Conservation (phyloP, 768 basidiomycete genomes). For the Mycena alexandri region DNA sequence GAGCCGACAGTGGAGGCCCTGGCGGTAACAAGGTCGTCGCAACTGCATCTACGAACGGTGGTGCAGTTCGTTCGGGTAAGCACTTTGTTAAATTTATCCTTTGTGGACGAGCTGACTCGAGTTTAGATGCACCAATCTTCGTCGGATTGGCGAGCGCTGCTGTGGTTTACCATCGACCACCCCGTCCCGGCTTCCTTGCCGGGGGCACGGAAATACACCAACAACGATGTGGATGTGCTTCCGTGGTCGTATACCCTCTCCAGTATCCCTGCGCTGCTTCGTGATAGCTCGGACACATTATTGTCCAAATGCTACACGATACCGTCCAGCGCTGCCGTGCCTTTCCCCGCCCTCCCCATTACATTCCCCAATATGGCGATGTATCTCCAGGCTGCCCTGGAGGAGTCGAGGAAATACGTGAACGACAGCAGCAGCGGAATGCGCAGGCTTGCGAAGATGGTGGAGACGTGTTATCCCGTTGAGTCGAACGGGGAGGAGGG, state of each 20-base stretch:
- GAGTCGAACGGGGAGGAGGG: conserved; percentile 49
- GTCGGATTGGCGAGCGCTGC: conserved; percentile 76
- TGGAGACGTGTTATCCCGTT: conserved; percentile 74
- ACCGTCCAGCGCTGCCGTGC: conserved; percentile 68
- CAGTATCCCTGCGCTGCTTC: conserved; percentile 69
- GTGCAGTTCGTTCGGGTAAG: conserved; percentile 84
- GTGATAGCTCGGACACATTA: conserved; percentile 71
- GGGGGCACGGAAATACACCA: conserved; percentile 62
- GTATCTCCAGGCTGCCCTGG: conserved; percentile 79
- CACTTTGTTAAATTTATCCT: neutral
- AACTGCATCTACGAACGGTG: conserved; percentile 76
- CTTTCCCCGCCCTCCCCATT: conserved; percentile 80
- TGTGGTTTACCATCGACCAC: conserved; percentile 85
- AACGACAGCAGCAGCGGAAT: conserved; percentile 71
- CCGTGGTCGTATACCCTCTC: conserved; percentile 81
- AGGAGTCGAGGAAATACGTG: conserved; percentile 73
- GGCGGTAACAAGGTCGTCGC: conserved; percentile 63
- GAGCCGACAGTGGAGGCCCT: conserved; percentile 80
- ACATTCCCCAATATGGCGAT: conserved; percentile 80
- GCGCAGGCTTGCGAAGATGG: conserved; percentile 77
- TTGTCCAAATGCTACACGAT: conserved; percentile 81
- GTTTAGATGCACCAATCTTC: conserved; percentile 70
- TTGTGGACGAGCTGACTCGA: neutral
- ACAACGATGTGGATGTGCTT: conserved; percentile 71
- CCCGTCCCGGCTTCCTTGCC: conserved; percentile 63